These are phyloP conservation scores for Lichenothelia convexa DNA, from an alignment of 495 filamentous ascomycete genomes.

Conservation along the genomic window DNA sequence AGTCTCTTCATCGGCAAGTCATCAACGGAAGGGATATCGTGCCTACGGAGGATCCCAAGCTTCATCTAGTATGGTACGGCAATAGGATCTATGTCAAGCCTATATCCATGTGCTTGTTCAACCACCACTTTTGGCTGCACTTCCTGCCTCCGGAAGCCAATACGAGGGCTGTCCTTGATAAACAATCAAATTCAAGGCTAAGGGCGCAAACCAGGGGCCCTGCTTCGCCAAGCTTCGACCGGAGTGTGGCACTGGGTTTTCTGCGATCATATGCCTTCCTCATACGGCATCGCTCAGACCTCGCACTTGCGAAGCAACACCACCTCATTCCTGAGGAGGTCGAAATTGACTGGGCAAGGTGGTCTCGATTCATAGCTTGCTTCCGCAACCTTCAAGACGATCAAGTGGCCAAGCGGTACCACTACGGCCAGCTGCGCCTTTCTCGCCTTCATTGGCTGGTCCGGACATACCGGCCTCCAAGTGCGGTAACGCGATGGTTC, in stretches of 20 bases:
- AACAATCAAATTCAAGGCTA: constrained; percentile 2
- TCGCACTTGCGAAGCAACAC: constrained; percentile 18
- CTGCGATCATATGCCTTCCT: constrained; percentile 22
- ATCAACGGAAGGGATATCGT: constrained; percentile 28
- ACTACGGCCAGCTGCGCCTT: constrained; percentile 29
- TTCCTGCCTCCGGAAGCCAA: no score
- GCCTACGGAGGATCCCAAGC: constrained; percentile 25
- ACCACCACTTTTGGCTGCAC: constrained; percentile 25
- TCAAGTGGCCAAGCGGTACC: constrained; percentile 14
- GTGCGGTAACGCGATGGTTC: no score
- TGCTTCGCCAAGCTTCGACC: neutral
- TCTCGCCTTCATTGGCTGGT: no score
- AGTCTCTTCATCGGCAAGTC: constrained; percentile 24
- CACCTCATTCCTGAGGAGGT: constrained; percentile 12
- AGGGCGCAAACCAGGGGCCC: neutral
- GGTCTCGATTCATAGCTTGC: constrained; percentile 11
- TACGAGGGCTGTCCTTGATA: no score
- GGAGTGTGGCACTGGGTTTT: constrained; percentile 18
- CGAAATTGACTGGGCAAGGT: constrained; percentile 5
- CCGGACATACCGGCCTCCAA: no score
- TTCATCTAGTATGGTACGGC: constrained; percentile 38
- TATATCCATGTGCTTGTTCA: constrained; percentile 29
- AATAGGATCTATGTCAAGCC: constrained; percentile 36
- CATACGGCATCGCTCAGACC: constrained; percentile 19
- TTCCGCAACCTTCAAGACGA: constrained; percentile 4